Conservation (phyloP, 2,329 filamentous ascomycete species). For the Paramyrothecium roridum region DNA sequence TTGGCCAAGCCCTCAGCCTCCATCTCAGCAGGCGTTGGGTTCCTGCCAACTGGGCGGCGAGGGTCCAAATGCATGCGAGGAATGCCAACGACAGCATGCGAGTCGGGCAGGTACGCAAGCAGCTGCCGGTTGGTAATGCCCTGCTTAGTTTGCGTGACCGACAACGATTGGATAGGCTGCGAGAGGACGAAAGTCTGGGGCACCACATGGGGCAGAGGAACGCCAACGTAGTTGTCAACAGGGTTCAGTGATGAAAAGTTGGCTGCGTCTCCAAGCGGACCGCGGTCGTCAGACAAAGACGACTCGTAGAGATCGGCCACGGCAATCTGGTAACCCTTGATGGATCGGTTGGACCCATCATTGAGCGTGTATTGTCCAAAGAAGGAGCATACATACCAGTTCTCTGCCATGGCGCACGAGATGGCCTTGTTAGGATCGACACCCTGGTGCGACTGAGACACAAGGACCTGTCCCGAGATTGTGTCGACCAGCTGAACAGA, state of each 20-base stretch:
- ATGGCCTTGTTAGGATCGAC: conserved; percentile 74
- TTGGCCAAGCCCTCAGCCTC: conserved; percentile 75
- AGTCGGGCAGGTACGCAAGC: conserved; percentile 71
- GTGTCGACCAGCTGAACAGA: conserved; percentile 81
- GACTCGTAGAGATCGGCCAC: conserved; percentile 92
- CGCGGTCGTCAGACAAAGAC: conserved; percentile 76
- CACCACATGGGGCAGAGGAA: conserved; percentile 68
- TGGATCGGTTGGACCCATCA: conserved; percentile 49
- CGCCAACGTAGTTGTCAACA: conserved; percentile 50
- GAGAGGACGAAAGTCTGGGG: conserved; percentile 80
- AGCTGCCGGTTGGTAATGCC: conserved; percentile 84
- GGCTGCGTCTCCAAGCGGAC: conserved; percentile 63
- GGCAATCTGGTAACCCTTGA: conserved; percentile 83
- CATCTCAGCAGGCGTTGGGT: conserved; percentile 73
- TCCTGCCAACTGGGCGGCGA: conserved; percentile 78
- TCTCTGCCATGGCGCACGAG: conserved; percentile 79
- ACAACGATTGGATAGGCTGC: conserved; percentile 73
- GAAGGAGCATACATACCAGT: conserved; percentile 91
- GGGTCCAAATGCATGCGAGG: conserved; percentile 79
- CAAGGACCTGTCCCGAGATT: conserved; percentile 76
- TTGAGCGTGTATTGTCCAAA: conserved; percentile 58
- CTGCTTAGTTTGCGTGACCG: conserved; percentile 86
- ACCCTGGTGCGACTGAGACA: conserved; percentile 66
- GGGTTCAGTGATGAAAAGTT: conserved; percentile 79
- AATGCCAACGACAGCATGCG: conserved; percentile 74